Evolutionary conservation across 352 stramenopile genomes (phyloP).

Genomic region (Labyrinthula sp.): DNA sequence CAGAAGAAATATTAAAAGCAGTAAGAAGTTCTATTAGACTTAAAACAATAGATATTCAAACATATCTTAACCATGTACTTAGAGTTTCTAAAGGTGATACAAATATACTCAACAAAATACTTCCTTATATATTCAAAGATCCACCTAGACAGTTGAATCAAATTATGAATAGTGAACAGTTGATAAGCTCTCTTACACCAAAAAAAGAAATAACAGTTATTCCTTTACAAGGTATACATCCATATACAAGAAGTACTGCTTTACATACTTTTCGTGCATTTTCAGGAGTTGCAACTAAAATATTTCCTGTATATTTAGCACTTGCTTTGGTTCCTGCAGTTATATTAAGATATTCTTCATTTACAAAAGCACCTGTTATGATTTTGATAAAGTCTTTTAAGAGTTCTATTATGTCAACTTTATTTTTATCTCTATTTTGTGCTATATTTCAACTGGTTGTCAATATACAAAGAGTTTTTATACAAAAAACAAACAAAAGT

Average conservation of each 20-base stretch:
- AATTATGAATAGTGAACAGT: not conserved
- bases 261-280: slow-evolving; percentile 24
- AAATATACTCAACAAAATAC: slow-evolving; percentile 1
- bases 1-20: slow-evolving; percentile 13
- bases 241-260: slow-evolving; percentile 3
- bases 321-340: slow-evolving; percentile 18
- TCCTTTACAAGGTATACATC: slow-evolving; percentile 11
- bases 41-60: slow-evolving; percentile 20
- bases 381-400: slow-evolving; percentile 3
- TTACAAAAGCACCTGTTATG: slow-evolving; percentile 1
- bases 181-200: slow-evolving; percentile 7
- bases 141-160: slow-evolving; percentile 9
- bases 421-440: slow-evolving; percentile 23
- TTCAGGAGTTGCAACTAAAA: slow-evolving; percentile 4
- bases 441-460: slow-evolving; percentile 12
- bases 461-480: slow-evolving; percentile 8
- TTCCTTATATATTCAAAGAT: slow-evolving; percentile 10
- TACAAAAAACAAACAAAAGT: not conserved
- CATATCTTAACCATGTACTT: no score
- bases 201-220: no score
- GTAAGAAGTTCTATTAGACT: slow-evolving; percentile 13
- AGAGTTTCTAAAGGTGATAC: no score
- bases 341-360: slow-evolving; percentile 12
- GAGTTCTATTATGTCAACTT: slow-evolving; percentile 14
- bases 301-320: slow-evolving; percentile 24